A percentile compares a stretch with the other conserved stretches of the same genome.
Conservation (phyloP, 805 yeast genomes). For the Yamadazyma phyllophila region DNA sequence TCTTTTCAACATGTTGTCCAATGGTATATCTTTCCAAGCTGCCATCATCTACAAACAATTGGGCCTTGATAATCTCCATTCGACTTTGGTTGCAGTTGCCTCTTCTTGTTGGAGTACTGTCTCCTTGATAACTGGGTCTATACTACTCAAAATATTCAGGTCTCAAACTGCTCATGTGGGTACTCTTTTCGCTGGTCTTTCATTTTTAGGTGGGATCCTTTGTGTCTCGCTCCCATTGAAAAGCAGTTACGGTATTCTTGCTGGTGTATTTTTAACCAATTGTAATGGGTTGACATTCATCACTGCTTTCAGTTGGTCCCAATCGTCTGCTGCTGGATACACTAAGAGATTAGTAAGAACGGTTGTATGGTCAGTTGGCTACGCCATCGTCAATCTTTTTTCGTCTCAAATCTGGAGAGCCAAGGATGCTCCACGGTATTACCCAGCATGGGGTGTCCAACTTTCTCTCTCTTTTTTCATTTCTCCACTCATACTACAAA, state of each 20-base stretch:
- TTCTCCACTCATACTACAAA: conserved; percentile 42
- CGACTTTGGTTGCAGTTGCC: conserved; percentile 8
- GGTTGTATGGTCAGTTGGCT: conserved; percentile 40
- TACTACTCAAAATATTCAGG: conserved; percentile 3
- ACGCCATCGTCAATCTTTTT: conserved; percentile 47
- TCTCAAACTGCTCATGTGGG: conserved; percentile 3
- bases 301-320: conserved; percentile 19
- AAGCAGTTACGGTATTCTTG: conserved; percentile 8
- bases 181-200: background rate
- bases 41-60: conserved; percentile 4
- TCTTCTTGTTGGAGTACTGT: background rate
- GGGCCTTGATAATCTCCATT: background rate
- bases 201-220: conserved; percentile 6
- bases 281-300: conserved; percentile 12
- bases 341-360: conserved; percentile 48
- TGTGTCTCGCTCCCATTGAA: conserved; percentile 6
- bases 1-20: conserved; percentile 12
- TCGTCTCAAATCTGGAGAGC: conserved; percentile 51
- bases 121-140: conserved; percentile 14
- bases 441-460: conserved; percentile 45
- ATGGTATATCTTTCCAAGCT: conserved; percentile 8
- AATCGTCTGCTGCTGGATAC: conserved; percentile 38
- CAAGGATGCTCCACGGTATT: conserved; percentile 27
- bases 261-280: conserved; percentile 5
- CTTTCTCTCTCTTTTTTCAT: conserved; percentile 45